Base-by-base conservation (phyloP, 2,329 filamentous ascomycete species). In the Phialophora tarda region DNA sequence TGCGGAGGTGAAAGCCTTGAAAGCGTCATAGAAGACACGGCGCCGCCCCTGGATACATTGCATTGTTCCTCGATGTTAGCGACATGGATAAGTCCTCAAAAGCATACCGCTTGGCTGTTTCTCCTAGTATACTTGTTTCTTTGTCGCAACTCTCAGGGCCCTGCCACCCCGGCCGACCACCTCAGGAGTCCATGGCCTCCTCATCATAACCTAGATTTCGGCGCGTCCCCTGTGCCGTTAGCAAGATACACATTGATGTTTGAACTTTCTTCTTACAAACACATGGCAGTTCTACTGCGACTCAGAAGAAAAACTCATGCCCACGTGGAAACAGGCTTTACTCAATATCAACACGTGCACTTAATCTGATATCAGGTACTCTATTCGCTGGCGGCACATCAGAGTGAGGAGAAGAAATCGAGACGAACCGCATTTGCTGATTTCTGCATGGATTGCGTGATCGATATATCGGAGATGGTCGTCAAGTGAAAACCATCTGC, bases 1-100 rank as follows among this genome's bases (percentile, higher is more conserved):
- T 21, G 68, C 68, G 4, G 71, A 73, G 51, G 65, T 74, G 38
- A 73, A 73, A 38, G 32, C 64, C 41, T 60, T 71, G 14, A 73
- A 73, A 64, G 48, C 32, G 30, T 63, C 63, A 55, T 66, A 64
- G 63, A 61, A 26, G 48, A 41, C 4, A 26, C 30, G 48, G 17
- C 51, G 28, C 3, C 53, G 24, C 26, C 26, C 5, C 63, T 59
- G 62, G 48, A 65, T 59, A 66, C 41, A 47, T 28, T 28, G 26
- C 28, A n/a, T 62, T 57, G 51, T 54, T 54, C 30, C 21, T 51
- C 50, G 59, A 61, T n/a, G 34, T 53, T 61, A 61, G 59, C 59
- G 59, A 44, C 24, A 24, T 51, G 21, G 48, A 51, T 51, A 51
- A 51, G 38, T 44, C n/a, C n/a, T 51, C 48, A 51, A 51, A 51